These are phyloP conservation scores for Cryptosporidium parvum DNA, from an alignment of 169 alveolate genomes.

Conservation along the genomic window DNA sequence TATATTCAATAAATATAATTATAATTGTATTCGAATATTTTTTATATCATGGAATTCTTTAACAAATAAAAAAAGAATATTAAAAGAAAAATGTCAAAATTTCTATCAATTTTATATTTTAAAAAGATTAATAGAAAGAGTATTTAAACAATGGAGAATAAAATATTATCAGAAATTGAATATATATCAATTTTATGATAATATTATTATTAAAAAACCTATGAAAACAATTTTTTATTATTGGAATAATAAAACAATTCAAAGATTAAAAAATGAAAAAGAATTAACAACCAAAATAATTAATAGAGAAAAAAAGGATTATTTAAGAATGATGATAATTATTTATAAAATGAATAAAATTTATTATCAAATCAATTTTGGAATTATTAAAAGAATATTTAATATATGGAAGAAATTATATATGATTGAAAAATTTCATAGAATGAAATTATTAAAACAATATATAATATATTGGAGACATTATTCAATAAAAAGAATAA, in stretches of 20 bases:
- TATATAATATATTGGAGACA: background rate
- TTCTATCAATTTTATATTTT: background rate
- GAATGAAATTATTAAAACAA: background rate
- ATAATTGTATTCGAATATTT: background rate
- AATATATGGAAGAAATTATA: constrained; percentile 1
- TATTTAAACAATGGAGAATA: background rate
- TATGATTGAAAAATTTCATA: background rate
- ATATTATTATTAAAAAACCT: constrained; percentile 12
- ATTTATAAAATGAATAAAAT: background rate
- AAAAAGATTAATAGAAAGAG: background rate
- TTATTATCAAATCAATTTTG: background rate
- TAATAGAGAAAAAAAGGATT: background rate
- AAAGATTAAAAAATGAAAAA: background rate
- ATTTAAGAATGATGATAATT: background rate
- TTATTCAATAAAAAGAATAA: background rate
- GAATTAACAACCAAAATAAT: background rate
- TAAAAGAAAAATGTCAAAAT: background rate
- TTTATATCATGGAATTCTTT: background rate
- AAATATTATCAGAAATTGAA: constrained; percentile 5
- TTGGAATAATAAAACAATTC: background rate
- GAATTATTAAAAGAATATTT: background rate
- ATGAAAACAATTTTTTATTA: background rate
- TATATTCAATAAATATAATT: background rate
- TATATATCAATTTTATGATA: background rate
- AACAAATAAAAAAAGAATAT: background rate